Base-by-base conservation (phyloP, 2,329 filamentous ascomycete species). In the Calonectria pauciramosa region DNA sequence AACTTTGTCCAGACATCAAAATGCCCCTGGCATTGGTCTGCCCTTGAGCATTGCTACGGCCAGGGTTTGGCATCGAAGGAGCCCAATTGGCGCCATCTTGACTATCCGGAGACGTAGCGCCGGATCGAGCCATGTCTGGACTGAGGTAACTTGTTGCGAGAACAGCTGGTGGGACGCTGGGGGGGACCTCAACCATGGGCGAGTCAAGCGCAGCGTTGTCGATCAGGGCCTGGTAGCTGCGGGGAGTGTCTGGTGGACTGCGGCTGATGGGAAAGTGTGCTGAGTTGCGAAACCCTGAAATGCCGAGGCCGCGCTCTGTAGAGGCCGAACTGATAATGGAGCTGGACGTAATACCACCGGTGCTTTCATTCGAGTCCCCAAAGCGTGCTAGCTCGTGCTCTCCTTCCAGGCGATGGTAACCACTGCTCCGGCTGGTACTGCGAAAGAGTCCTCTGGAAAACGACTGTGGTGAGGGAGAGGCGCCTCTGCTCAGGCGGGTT, bases 221-320 rank as follows among this genome's bases (percentile, higher is more conserved):
- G 23, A 79, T 70, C 26, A 78, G 69, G 26, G 76, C 78, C 18
- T 78, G 75, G 32, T 74, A 76, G 23, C 79, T 79, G 49, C 72
- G 75, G 32, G 80, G 75, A 66, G 79, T 81, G 32, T 78, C 76
- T 16, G 78, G 78, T 18, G 79, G 75, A 28, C 76, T 76, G 63
- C 36, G 64, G 38, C 51, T 79, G 32, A 49, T 59, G 47, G 79
- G 70, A 41, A 79, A 70, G 32, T 66, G 70, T 54, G 36, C 60
- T 10, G 70, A 28, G 65, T 47, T 63, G 67, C 36, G 52, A 38
- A 63, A 67, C 66, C 72, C 69, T 2, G 78, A 79, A 30, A 79
- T 78, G 4, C 79, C 79, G 32, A 80, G 73, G 14, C 75, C 78
- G 51, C 28, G 38, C 5, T 38, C 68, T 16, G 38, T 59, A 8